phyloP scores from a whole-genome alignment of 306 rosid genomes.

The Canavalia gladiata region DNA sequence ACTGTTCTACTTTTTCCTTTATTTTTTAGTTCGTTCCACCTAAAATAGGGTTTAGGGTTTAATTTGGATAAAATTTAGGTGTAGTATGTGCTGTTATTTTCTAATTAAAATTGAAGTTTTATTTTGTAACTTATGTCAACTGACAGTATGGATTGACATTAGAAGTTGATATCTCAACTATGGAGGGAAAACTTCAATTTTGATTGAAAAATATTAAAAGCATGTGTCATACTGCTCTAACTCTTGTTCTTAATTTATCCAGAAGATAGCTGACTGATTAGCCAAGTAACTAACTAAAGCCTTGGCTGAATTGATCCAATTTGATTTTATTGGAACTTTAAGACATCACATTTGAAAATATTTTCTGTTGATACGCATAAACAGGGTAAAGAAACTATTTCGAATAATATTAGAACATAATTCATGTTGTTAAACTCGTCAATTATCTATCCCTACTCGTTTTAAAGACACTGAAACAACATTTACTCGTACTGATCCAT shows the following conservation, averaged over 20 bases:
- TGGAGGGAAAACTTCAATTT: too few relatives aligned
- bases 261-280: slow-evolving; percentile 11
- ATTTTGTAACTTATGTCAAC: too few relatives aligned
- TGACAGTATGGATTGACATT: too few relatives aligned
- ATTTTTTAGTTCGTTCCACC: not conserved
- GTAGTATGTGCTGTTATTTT: too few relatives aligned
- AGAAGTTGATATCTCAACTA: too few relatives aligned
- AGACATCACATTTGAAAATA: not conserved
- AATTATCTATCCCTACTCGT: not conserved
- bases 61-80: too few relatives aligned
- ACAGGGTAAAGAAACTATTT: not conserved
- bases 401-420: not conserved
- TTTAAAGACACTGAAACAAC: not conserved
- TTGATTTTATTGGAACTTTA: not conserved
- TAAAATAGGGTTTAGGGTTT: too few relatives aligned
- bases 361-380: not conserved
- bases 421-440: not conserved
- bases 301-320: not conserved
- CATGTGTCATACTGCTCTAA: too few relatives aligned
- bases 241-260: not conserved
- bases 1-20: not conserved
- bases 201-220: too few relatives aligned
- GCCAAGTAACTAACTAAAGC: slow-evolving; percentile 1
- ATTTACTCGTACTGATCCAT: not conserved
- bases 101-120: too few relatives aligned